Evolutionary conservation across 176 grass and related monocot species (phyloP), one percentile per base, ranked within the genome.

Genomic region (Oryza punctata): DNA sequence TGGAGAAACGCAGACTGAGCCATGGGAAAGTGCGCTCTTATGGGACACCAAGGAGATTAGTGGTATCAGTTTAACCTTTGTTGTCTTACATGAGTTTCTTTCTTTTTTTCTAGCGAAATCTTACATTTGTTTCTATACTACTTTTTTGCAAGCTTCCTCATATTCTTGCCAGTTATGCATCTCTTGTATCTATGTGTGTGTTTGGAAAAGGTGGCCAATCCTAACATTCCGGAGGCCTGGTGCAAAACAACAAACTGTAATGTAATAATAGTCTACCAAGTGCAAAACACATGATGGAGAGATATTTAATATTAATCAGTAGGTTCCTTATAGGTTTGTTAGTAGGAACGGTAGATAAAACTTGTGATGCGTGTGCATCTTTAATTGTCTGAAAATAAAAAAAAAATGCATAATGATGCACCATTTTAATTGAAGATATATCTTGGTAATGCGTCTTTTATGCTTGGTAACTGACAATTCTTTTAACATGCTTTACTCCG

Each of bases 21-120:
- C 87, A 93, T 85, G 92, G 87, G 21, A 70, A 95, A 89, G 87
- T 95, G 32, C 77, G 61, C 63, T 76, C 82, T 26, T 95, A 93
- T 87, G 91, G 95, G 68, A 93, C 95, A 61, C 95, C 95, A 66
- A 89, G 95, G 50, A 83, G 95, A 92, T 77, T 93, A 91, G 85
- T 74, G 87, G 95, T 98, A 98, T 41, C 73, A 81, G 28, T 21
- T 80, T 73, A 16, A 72, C 29, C 38, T 46, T 72, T 26, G 15
- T 65, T 41, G 70, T 76, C 25, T 67, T 45, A 28, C 13, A 21
- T 79, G 67, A 11, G 21, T 61, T 10, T 61, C 21, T 50, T 50
- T 50, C 49, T 9, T 57, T 54, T 54, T 54, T 18, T 19, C 15
- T 18, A 50, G 47, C 47, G 15, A 50, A 50, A 18, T 50, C 47